Percentiles rank a stretch among this genome's conserved stretches.
These are phyloP conservation scores for Colletotrichum salicis DNA, from an alignment of 2,329 filamentous ascomycete genomes.

Conservation along the genomic window DNA sequence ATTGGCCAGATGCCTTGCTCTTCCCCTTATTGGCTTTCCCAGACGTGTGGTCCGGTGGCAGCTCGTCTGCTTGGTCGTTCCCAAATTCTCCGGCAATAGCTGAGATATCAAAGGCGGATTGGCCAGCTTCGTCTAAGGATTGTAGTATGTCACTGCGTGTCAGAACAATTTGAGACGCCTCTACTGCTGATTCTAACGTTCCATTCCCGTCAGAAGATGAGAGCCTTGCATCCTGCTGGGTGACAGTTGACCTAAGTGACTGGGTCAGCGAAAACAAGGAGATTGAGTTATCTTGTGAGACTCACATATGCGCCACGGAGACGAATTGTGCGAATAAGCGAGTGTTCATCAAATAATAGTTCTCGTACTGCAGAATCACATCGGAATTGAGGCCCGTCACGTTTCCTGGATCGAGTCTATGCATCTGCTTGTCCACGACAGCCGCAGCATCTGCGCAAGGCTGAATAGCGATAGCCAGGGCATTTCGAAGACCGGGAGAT, in stretches of 20 bases:
- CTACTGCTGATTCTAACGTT: constrained; percentile 25
- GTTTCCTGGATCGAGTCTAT: constrained; percentile 43
- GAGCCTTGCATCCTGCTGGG: constrained; percentile 23
- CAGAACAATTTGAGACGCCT: constrained; percentile 25
- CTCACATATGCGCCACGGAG: constrained; percentile 28
- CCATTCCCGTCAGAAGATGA: constrained; percentile 22
- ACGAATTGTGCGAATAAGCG: constrained; percentile 38
- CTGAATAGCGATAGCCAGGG: constrained; percentile 41
- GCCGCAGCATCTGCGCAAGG: constrained; percentile 44
- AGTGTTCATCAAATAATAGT: constrained; percentile 40
- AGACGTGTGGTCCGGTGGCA: background rate
- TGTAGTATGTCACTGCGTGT: constrained; percentile 10
- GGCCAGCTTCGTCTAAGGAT: background rate
- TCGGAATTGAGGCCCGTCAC: constrained; percentile 39
- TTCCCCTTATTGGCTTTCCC: constrained; percentile 26
- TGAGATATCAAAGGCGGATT: background rate
- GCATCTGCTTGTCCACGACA: constrained; percentile 47
- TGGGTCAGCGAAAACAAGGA: background rate
- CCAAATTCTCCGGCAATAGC: background rate
- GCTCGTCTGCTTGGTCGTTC: background rate
- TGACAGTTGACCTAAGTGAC: constrained; percentile 12
- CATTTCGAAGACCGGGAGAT: constrained; percentile 44
- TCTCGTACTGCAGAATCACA: constrained; percentile 41
- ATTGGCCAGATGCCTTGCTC: constrained; percentile 27
- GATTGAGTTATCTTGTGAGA: background rate